Base-by-base conservation (phyloP, 1,284 basidiomycete genomes). In the Mycena citricolor region DNA sequence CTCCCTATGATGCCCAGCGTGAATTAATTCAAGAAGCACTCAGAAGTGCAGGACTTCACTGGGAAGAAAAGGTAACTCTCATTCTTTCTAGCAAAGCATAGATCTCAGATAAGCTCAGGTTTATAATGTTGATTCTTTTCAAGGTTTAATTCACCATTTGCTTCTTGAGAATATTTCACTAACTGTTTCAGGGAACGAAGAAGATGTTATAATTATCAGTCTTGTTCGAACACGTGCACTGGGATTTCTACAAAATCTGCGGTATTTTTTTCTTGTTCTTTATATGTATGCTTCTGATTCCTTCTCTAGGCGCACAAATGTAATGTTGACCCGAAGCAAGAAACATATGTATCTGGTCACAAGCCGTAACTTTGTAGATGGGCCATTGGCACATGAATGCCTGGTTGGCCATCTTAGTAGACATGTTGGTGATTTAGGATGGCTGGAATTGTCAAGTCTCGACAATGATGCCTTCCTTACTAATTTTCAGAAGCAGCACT, bases 311-410 rank as follows among this genome's bases (percentile, higher is more conserved):
- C 73, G 83, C 3, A 73, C 74, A 12, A 86, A 86, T 60, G 83
- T 86, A 32, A 83, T 87, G 81, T 63, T 86, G 33, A 76, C 77
- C 3, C 70, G 81, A 12, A 82, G 78, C 62, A 79, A 76, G 61
- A 55, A 61, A 30, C 66, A 70, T 32, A 81, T 85, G 77, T 64
- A 70, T 43, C 70, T 84, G 49, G 70, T 71, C 43, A 69, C 77
- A 4, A 76, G 62, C 43, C 65, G 69, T 37, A 51, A 56, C 5
- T 83, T 83, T 54, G 54, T 82, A 1, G 57, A 58, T 14, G 61
- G 61, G 6, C 47, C 44, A 32, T 12, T 71, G 28, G 49, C 49
- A 32, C 46, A 41, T 33, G 28, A 37, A 6, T 34, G 44, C 12
- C 44, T 51, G 4, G 41, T 51, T 10, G 49, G 49, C 75, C 7